Base-by-base conservation (phyloP, 139 green algal genomes). In the Volvox reticuliferus region DNA sequence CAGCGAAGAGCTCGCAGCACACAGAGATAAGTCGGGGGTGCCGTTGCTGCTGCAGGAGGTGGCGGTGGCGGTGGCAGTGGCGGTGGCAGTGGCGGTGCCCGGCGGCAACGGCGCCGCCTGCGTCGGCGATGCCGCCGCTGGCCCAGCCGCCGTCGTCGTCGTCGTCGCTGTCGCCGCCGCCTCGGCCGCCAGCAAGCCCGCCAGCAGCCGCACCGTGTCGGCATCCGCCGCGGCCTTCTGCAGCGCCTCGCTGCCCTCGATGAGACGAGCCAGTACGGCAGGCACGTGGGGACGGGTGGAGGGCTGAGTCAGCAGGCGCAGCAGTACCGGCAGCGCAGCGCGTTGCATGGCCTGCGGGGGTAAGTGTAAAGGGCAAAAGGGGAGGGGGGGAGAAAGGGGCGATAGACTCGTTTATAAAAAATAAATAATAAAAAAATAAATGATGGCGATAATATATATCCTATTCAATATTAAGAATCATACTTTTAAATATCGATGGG, bases 151-250 rank as follows among this genome's bases (percentile, higher is more conserved):
- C 69, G 30, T 73, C 24, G 61, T 79, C 68, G 55, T 78, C 21
- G 79, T 26, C 28, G 37, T 6, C 16, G 71, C 16, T 36, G 69
- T 12, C 32, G 86, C 81, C 28, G 36, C 75, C 20, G 62, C 20
- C 12, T 84, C 61, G 17, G 92, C 79, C n/a, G 91, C 89, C 13
- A 98, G 86, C 12, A 97, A 88, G 5, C 24, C 33, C 9, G 92
- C 90, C 33, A 98, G 93, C 73, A 90, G 91, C 17, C 71, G 63
- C 20, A 97, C 89, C 2, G 93, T 93, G 75, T 98, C 95, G 0
- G 94, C 93, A 80, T 97, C 96, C 9, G 92, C 86, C 0, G 97
- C 97, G 28, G 93, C 88, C 55, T 73, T 78, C 77, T 97, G 94
- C 69, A 98, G 91, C 63, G 94, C 91, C 81, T 93, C 85, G 44